Base-by-base conservation (phyloP, 108 stramenopile species). In the Mayamaea pseudoterrestris region DNA sequence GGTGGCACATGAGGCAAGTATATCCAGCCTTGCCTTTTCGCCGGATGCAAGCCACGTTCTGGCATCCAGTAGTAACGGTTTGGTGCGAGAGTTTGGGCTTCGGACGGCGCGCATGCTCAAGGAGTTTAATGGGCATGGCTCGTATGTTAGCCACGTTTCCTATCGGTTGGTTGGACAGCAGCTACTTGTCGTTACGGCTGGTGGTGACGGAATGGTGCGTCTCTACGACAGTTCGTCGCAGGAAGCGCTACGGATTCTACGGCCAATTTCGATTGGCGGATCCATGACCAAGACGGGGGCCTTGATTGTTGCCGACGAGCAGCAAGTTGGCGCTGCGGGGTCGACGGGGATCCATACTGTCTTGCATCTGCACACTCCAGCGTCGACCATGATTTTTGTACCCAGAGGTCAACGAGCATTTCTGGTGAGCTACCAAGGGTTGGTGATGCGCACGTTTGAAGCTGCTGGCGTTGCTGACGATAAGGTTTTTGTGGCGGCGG, bases 181-280 rank as follows among this genome's bases (percentile, higher is more conserved):
- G 3, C 40, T 71, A 28, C 47, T 42, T 30, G 76, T 97, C 14
- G 69, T 96, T 0, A 88, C 95, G 9, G 80, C 70, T 13, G 80
- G 83, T 18, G 83, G 83, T 3, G 97, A 98, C 58, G 94, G 94
- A 24, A 93, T 77, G 22, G 86, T 93, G 3, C 63, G 78, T 27
- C 46, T 98, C n/a, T 98, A 93, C 93, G 80, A 90, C 55, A 71
- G 67, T 24, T 61, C 61, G 17, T 70, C 84, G 11, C 63, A 74
- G 8, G 86, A 93, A 39, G 45, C 55, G 6, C 48, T 89, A 1
- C 35, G 60, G 22, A 74, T 68, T 23, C 73, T 89, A 35, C 35
- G 32, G 17, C 76, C 79, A 26, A 59, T 53, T 20, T 35, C 53
- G 14, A 42, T 52, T 20, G 62, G 53, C 14, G 18, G 41, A 24